phyloP scores from a whole-genome alignment of 2,329 filamentous ascomycete species.

The Aspergillus caelatus region DNA sequence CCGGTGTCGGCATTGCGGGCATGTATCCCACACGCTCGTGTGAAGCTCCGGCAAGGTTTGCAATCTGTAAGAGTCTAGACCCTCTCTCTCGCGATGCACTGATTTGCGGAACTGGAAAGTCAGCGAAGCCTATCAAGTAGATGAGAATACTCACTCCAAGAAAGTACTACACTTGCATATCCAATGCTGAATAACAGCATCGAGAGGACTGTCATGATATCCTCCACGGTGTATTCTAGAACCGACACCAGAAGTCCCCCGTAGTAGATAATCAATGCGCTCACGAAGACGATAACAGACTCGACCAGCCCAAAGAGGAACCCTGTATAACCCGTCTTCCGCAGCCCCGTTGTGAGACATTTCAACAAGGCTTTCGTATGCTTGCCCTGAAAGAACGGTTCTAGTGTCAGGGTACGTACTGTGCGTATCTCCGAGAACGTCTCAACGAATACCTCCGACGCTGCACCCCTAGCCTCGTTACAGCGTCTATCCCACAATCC shows the following conservation, averaged over 20 bases:
- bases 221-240: slow-evolving; percentile 54
- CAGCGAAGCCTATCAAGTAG: neutral
- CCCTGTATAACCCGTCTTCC: slow-evolving; percentile 68
- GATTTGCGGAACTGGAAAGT: slow-evolving; percentile 69
- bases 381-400: slow-evolving; percentile 69
- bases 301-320: slow-evolving; percentile 78
- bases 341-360: slow-evolving; percentile 64
- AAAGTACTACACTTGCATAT: slow-evolving; percentile 69
- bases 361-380: slow-evolving; percentile 56
- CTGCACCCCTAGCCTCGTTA: slow-evolving; percentile 63
- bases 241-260: slow-evolving; percentile 66
- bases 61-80: slow-evolving; percentile 70
- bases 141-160: slow-evolving; percentile 52
- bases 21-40: slow-evolving; percentile 61
- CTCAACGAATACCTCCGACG: slow-evolving; percentile 69
- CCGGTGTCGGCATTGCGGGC: slow-evolving; percentile 48
- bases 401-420: slow-evolving; percentile 74
- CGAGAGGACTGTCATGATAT: slow-evolving; percentile 75
- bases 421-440: slow-evolving; percentile 78
- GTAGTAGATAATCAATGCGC: slow-evolving; percentile 80
- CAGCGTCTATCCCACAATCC: slow-evolving; percentile 72
- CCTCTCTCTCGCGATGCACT: slow-evolving; percentile 73
- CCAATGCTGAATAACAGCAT: slow-evolving; percentile 82
- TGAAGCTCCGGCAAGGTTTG: slow-evolving; percentile 60
- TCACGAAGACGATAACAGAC: slow-evolving; percentile 69